Evolutionary conservation across 106 monocot species (phyloP).

Genomic region (Apostasia ramifera): DNA sequence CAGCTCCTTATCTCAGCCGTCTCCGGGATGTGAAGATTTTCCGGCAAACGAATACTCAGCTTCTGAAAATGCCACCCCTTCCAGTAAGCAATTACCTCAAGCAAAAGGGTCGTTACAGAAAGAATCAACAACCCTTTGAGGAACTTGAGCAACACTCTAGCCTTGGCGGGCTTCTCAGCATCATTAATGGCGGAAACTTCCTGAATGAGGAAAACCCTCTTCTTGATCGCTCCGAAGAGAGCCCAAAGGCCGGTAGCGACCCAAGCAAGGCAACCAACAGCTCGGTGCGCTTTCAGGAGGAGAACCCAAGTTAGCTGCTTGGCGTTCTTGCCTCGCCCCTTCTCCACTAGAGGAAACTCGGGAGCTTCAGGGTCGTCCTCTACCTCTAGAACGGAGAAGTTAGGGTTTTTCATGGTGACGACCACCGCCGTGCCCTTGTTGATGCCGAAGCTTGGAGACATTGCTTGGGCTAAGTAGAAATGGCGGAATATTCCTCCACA

Average conservation of each 20-base stretch:
- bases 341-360: background rate
- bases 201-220: conserved; percentile 18
- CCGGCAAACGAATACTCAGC: conserved; percentile 13
- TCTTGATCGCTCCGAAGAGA: conserved; percentile 25
- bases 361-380: conserved; percentile 27
- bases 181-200: conserved; percentile 36
- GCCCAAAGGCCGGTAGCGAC: conserved; percentile 22
- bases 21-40: conserved; percentile 1
- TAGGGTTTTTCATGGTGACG: conserved; percentile 74
- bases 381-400: conserved; percentile 48
- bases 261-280: conserved; percentile 35
- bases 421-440: conserved; percentile 50
- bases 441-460: too few species aligned
- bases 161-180: conserved; percentile 11
- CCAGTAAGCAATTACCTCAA: conserved; percentile 55
- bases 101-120: conserved; percentile 41
- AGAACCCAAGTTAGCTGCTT: conserved; percentile 63
- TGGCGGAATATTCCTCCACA: too few species aligned
- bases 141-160: conserved; percentile 18
- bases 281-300: conserved; percentile 45
- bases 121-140: conserved; percentile 54
- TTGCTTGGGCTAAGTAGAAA: too few species aligned
- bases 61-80: conserved; percentile 38
- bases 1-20: conserved; percentile 13
- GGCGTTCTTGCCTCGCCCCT: conserved; percentile 55